Percentiles rank a stretch among this genome's conserved stretches.
Evolutionary conservation across 495 filamentous ascomycete genomes (phyloP).

Genomic region (Neurospora sp.): DNA sequence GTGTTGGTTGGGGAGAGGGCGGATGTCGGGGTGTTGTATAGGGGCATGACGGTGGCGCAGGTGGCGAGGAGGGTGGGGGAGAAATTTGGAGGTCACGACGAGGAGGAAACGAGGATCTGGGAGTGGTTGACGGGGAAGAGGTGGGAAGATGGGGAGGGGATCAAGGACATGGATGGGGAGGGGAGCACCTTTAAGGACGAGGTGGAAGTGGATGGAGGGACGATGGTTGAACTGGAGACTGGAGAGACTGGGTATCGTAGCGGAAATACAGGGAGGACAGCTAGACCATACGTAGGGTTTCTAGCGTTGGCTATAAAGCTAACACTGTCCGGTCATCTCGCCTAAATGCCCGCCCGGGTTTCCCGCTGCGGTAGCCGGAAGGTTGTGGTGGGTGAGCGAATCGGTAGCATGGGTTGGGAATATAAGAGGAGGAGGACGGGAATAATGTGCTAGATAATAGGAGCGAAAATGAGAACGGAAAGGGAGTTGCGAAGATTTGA

Average conservation of each 20-base stretch:
- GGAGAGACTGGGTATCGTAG: neutral
- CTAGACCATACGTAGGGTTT: too few species aligned
- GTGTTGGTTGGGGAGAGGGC: neutral
- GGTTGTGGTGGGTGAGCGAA: neutral
- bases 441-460: neutral
- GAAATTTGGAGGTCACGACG: neutral
- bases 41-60: neutral
- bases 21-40: neutral
- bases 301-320: too few species aligned
- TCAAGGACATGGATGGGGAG: neutral
- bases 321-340: too few species aligned
- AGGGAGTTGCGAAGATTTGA: too few species aligned
- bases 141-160: neutral
- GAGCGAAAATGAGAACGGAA: neutral
- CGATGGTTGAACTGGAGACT: neutral
- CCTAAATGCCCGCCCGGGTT: too few species aligned
- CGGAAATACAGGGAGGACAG: neutral
- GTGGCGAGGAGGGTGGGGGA: neutral
- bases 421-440: neutral
- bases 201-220: neutral
- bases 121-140: neutral
- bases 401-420: neutral
- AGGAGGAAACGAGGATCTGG: neutral
- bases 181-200: neutral
- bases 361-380: neutral